These are phyloP conservation scores for Claviceps capensis DNA, from an alignment of 2,329 filamentous ascomycete species.

Conservation along the genomic window DNA sequence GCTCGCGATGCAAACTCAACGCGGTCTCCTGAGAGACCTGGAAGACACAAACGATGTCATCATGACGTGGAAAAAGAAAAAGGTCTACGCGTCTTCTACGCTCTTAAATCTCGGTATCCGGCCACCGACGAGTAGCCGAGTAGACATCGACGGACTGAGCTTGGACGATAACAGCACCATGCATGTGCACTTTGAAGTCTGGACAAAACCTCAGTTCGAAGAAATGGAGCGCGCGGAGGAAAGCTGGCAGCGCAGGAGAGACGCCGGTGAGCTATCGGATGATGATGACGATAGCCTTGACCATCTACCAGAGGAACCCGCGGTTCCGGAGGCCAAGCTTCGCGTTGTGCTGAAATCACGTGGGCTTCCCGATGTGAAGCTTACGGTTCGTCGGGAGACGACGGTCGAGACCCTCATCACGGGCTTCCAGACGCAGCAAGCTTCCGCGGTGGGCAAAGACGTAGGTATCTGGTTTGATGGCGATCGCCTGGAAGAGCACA, in stretches of 20 bases:
- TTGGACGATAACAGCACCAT: slow-evolving; percentile 33
- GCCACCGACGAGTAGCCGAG: slow-evolving; percentile 26
- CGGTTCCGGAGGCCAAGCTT: slow-evolving; percentile 23
- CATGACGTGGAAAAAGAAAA: slow-evolving; percentile 64
- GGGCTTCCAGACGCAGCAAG: slow-evolving; percentile 43
- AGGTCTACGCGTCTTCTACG: slow-evolving; percentile 64
- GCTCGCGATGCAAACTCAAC: slow-evolving; percentile 45
- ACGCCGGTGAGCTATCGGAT: slow-evolving; percentile 25
- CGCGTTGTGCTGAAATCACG: slow-evolving; percentile 41
- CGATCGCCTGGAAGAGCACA: slow-evolving; percentile 48
- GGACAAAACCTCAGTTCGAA: slow-evolving; percentile 51
- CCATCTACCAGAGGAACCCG: slow-evolving; percentile 11
- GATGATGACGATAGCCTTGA: slow-evolving; percentile 18
- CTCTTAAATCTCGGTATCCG: slow-evolving; percentile 53
- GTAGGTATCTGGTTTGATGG: slow-evolving; percentile 64
- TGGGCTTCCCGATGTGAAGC: slow-evolving; percentile 33
- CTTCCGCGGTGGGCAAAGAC: slow-evolving; percentile 34
- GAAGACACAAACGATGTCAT: slow-evolving; percentile 45
- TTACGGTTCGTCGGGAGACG: slow-evolving; percentile 40
- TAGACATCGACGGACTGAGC: slow-evolving; percentile 21
- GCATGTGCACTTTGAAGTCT: slow-evolving; percentile 62
- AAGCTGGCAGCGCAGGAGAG: slow-evolving; percentile 25
- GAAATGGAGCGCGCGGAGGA: slow-evolving; percentile 35
- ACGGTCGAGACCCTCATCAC: slow-evolving; percentile 47
- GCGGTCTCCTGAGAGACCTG: slow-evolving; percentile 19